phyloP scores from a whole-genome alignment of 2,329 filamentous ascomycete genomes.

The Pestalotiopsis sp. region DNA sequence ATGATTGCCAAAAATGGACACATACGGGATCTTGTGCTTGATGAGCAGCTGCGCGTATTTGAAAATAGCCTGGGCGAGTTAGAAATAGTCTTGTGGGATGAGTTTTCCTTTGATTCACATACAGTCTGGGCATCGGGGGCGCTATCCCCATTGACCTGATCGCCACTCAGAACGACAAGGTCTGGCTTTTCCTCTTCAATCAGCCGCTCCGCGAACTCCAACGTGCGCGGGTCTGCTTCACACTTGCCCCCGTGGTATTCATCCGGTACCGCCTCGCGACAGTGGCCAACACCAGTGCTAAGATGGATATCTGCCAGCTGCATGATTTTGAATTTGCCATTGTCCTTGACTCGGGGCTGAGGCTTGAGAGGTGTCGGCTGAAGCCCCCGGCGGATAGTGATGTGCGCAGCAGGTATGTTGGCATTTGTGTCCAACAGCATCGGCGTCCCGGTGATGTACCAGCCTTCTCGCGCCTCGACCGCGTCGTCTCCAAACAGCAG shows the following conservation, averaged over 20 bases:
- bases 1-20: conserved; percentile 95
- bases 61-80: conserved; percentile 72
- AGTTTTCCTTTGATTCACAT: conserved; percentile 31
- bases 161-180: conserved; percentile 86
- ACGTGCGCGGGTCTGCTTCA: conserved; percentile 87
- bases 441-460: conserved; percentile 77
- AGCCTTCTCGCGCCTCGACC: conserved; percentile 84
- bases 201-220: conserved; percentile 84
- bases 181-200: conserved; percentile 94
- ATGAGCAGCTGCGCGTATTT: conserved; percentile 87
- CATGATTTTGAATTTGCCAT: conserved; percentile 96
- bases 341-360: conserved; percentile 77
- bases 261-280: conserved; percentile 83
- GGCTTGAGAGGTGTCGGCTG: conserved; percentile 69
- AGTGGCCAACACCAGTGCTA: conserved; percentile 84
- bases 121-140: conserved; percentile 88
- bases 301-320: conserved; percentile 94
- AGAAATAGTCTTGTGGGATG: neutral
- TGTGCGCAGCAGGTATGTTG: conserved; percentile 68
- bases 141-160: conserved; percentile 94
- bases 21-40: conserved; percentile 87
- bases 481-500: conserved; percentile 90
- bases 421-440: conserved; percentile 69
- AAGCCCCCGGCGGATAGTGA: conserved; percentile 78
- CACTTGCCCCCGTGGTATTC: conserved; percentile 75